These are phyloP conservation scores for Middelhovenomyces tepae DNA, from an alignment of 805 yeast genomes.

Conservation along the genomic window DNA sequence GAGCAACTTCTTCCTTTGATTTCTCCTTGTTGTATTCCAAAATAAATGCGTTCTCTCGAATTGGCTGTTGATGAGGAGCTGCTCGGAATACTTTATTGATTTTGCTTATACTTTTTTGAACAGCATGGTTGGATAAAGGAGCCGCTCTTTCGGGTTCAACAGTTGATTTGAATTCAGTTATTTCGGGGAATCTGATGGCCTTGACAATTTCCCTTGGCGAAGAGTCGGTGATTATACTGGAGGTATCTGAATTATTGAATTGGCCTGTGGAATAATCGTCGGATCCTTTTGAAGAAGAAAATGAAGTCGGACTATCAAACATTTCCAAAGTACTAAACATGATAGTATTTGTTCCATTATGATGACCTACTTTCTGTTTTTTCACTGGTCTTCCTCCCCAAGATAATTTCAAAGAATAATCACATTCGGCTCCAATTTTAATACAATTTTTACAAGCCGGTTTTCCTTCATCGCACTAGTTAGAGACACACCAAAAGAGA, in stretches of 20 bases:
- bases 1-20: too few relatives aligned
- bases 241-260: too few relatives aligned
- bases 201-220: not conserved
- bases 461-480: constrained; percentile 60
- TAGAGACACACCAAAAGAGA: too few relatives aligned
- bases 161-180: too few relatives aligned
- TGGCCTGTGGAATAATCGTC: too few relatives aligned
- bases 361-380: constrained; percentile 26
- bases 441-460: constrained; percentile 54
- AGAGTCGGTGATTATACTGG: constrained; percentile 1
- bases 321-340: too few relatives aligned
- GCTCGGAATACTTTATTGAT: constrained; percentile 10
- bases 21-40: constrained; percentile 5
- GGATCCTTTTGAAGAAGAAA: too few relatives aligned
- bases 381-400: constrained; percentile 75
- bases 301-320: too few relatives aligned
- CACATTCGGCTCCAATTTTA: constrained; percentile 42
- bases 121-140: constrained; percentile 8
- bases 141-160: too few relatives aligned
- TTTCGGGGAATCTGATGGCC: not conserved
- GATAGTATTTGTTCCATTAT: too few relatives aligned
- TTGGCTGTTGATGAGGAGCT: constrained; percentile 17
- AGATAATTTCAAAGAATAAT: constrained; percentile 50
- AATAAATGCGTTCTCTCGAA: constrained; percentile 11
- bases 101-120: constrained; percentile 7